Percentiles rank a stretch among this genome's conserved stretches.
These are phyloP conservation scores for Kwoniella botswanensis DNA, from an alignment of 768 basidiomycete genomes.

Conservation along the genomic window DNA sequence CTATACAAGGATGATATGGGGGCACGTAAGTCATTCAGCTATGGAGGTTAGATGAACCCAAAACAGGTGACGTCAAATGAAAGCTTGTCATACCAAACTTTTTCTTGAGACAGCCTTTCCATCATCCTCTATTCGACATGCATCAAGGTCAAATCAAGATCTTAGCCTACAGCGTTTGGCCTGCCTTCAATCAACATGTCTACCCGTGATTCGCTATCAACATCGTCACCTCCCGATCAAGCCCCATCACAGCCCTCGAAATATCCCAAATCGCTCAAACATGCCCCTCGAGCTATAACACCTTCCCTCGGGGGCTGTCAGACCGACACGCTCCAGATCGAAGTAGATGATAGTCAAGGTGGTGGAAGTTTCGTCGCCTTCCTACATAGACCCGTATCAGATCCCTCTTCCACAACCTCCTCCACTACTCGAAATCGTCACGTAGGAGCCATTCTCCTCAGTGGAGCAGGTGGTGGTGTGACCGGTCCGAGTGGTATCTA, in stretches of 20 bases:
- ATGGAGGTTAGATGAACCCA: neutral
- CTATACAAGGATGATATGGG: no score
- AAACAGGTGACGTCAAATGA: neutral
- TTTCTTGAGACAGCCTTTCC: no score
- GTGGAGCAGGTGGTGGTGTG: constrained; percentile 1
- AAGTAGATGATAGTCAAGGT: neutral
- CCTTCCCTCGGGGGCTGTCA: neutral
- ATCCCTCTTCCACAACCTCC: neutral
- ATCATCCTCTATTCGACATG: no score
- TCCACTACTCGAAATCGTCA: no score
- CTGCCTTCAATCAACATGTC: neutral
- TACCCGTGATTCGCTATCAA: neutral
- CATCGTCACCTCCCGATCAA: neutral
- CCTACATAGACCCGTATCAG: neutral
- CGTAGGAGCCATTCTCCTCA: neutral
- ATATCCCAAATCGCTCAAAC: neutral
- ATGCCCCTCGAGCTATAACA: neutral
- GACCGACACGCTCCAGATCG: neutral
- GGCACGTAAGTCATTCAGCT: no score
- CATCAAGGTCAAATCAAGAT: no score
- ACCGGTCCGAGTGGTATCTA: constrained; percentile 7
- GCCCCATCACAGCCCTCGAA: neutral
- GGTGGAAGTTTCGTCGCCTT: neutral
- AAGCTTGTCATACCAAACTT: neutral
- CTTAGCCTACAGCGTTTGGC: no score